A percentile compares a stretch with the other conserved stretches of the same genome.
These are phyloP conservation scores for Phaeoacremonium minimum DNA, from an alignment of 2,329 filamentous ascomycete genomes.

Conservation along the genomic window DNA sequence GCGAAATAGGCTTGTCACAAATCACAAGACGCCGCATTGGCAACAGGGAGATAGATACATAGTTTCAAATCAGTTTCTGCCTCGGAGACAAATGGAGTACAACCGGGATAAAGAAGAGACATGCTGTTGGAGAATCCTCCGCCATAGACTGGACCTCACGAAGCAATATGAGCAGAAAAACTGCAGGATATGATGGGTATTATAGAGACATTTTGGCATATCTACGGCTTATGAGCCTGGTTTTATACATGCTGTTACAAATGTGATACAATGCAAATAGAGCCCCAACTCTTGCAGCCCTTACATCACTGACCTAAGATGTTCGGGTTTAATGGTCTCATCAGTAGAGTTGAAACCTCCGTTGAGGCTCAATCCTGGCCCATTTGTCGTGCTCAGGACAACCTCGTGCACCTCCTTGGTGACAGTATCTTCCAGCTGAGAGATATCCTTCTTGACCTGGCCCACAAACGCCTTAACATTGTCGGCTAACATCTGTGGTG, in stretches of 20 bases:
- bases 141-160: no score
- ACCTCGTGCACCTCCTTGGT: constrained; percentile 70
- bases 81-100: no score
- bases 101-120: no score
- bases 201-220: no score
- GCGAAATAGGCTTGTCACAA: no score
- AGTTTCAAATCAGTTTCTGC: no score
- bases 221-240: constrained; percentile 7
- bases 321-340: constrained; percentile 47
- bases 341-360: constrained; percentile 67
- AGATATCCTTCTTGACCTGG: constrained; percentile 74
- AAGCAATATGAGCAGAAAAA: no score
- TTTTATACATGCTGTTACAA: background rate
- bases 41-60: no score
- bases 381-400: constrained; percentile 82
- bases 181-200: no score
- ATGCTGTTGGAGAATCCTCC: no score
- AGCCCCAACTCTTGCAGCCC: constrained; percentile 1
- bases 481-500: constrained; percentile 76
- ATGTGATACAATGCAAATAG: constrained; percentile 14
- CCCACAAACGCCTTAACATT: constrained; percentile 79
- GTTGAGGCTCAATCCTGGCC: constrained; percentile 81
- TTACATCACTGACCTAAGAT: constrained; percentile 53
- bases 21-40: no score
- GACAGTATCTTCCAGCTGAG: constrained; percentile 56